Evolutionary conservation across 345 rosid species (phyloP).

Genomic region (Pistacia atlantica): DNA sequence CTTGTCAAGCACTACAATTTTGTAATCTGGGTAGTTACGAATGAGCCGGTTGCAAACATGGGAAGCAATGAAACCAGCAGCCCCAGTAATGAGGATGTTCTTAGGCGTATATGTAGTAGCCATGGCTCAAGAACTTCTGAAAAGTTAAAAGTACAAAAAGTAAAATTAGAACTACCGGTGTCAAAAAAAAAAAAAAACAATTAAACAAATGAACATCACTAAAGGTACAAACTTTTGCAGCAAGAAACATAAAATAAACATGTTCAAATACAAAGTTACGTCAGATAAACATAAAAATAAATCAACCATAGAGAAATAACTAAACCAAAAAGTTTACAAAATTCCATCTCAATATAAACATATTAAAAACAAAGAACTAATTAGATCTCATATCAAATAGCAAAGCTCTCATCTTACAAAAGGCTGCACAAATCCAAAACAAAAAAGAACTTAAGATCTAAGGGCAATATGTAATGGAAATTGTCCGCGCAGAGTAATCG

Average conservation of each 20-base stretch:
- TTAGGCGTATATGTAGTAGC: constrained; percentile 46
- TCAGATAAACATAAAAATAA: neutral
- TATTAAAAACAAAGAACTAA: neutral
- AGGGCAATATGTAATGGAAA: neutral
- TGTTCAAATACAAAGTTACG: neutral
- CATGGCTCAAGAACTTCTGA: constrained; percentile 28
- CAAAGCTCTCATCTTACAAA: neutral
- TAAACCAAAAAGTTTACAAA: neutral
- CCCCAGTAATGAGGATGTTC: constrained; percentile 72
- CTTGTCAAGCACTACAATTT: constrained; percentile 70
- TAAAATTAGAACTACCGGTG: neutral
- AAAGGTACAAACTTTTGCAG: neutral
- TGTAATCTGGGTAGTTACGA: constrained; percentile 60
- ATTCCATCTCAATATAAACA: too few relatives aligned
- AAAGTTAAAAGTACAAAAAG: neutral
- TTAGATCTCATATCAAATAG: neutral
- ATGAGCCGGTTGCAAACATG: constrained; percentile 70
- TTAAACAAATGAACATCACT: neutral
- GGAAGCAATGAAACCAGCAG: constrained; percentile 75
- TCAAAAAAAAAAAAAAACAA: neutral
- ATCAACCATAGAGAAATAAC: neutral
- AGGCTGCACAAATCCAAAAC: neutral
- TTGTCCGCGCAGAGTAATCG: neutral
- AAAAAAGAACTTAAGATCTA: constrained; percentile 12
- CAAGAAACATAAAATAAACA: neutral